These are phyloP conservation scores for Penicillium janthinellum DNA, from an alignment of 2,329 filamentous ascomycete genomes.

Conservation along the genomic window DNA sequence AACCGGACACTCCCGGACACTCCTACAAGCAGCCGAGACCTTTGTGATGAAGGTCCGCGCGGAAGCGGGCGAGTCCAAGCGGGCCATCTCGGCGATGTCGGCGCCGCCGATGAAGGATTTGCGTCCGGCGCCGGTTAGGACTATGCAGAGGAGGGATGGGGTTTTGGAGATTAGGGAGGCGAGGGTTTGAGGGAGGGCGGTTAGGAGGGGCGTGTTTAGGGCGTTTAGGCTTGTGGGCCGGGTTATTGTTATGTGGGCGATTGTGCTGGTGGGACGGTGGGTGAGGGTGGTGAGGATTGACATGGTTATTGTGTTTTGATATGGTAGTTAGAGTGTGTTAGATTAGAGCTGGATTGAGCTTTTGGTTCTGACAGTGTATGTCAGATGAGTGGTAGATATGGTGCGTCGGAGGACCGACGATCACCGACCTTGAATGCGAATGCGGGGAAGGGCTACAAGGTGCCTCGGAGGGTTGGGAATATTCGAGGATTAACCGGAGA, in stretches of 20 bases:
- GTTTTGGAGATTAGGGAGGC: conserved; percentile 11
- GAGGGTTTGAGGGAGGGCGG: conserved; percentile 19
- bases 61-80: conserved; percentile 24
- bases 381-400: background rate
- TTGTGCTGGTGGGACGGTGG: conserved; percentile 15
- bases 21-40: conserved; percentile 36
- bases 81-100: conserved; percentile 72
- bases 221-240: conserved; percentile 32
- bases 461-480: background rate
- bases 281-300: conserved; percentile 19
- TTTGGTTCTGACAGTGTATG: background rate
- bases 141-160: conserved; percentile 22
- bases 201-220: conserved; percentile 27
- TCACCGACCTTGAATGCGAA: conserved; percentile 7
- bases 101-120: conserved; percentile 88
- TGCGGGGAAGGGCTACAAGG: conserved; percentile 8
- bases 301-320: background rate
- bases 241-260: conserved; percentile 31
- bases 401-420: conserved; percentile 9
- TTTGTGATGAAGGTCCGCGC: conserved; percentile 41
- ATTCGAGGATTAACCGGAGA: background rate
- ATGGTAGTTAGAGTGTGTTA: background rate
- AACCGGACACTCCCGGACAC: conserved; percentile 39
- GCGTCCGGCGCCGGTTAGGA: conserved; percentile 70
- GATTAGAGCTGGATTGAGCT: background rate